Base-by-base conservation (phyloP, 306 rosid species). In the Vigna unguiculata region DNA sequence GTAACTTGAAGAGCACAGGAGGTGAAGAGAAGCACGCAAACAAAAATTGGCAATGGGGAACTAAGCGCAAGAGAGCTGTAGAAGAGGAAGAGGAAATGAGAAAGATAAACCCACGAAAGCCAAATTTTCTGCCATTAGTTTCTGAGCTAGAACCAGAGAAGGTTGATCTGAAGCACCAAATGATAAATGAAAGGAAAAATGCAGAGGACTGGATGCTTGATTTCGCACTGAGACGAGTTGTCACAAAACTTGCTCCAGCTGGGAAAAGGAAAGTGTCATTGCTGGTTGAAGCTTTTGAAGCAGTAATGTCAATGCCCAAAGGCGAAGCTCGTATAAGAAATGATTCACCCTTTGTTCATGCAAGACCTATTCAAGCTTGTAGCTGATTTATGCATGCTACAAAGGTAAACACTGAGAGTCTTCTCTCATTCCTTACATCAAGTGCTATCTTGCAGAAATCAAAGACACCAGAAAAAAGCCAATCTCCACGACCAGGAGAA, bases 131-230 rank as follows among this genome's bases (percentile, higher is more conserved):
- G 81, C 88, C 95, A 6, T 62, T 84, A 80, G 78, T 72, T 66
- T 81, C 87, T 20, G 95, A 92, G 0, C 83, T 81, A 41, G 87
- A 88, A 63, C 73, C 80, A 67, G 93, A 88, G 77, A 92, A 83
- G 79, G 87, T 92, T 72, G 82, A 85, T 28, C 84, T 92, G 75
- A 95, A 82, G 91, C 96, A 90, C 81, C 96, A 86, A 74, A 80
- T 69, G 71, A 73, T 86, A 78, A 96, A 92, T 72, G 88, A 89
- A 59, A 86, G 93, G 76, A 95, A 88, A 80, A 87, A 81, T 82
- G 63, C 93, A 36, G 92, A 90, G 76, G 93, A 92, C 70, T 95
- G 98, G 97, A 95, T 95, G 98, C 78, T 89, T 58, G 98, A 95
- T 79, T 83, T 78, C 34, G 91, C 92, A 76, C 91, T 95, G 45